phyloP scores from a whole-genome alignment of 1,139 yeast genomes.

The Insectozyma bohioensis region DNA sequence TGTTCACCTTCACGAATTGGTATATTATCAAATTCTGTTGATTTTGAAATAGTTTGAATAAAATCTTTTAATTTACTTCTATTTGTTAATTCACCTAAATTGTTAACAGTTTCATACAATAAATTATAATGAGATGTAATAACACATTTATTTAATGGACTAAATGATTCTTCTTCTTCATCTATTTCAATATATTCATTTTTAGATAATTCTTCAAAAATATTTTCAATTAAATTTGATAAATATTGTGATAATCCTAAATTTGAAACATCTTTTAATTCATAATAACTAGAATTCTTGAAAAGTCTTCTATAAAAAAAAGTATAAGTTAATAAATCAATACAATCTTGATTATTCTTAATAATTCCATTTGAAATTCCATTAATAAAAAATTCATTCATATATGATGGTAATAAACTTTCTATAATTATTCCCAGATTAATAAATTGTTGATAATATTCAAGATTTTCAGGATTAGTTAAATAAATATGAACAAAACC shows the following conservation, averaged over 20 bases:
- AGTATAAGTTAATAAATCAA: constrained; percentile 87
- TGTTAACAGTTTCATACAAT: constrained; percentile 64
- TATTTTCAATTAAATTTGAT: constrained; percentile 79
- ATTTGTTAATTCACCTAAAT: constrained; percentile 50
- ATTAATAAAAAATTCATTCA: constrained; percentile 67
- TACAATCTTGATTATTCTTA: constrained; percentile 74
- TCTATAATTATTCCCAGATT: constrained; percentile 81
- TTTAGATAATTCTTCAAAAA: constrained; percentile 62
- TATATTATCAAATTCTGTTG: constrained; percentile 66
- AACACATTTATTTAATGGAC: constrained; percentile 67
- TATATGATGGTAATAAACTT: constrained; percentile 57
- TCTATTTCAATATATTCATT: constrained; percentile 58
- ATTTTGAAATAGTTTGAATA: constrained; percentile 63
- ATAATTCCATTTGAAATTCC: constrained; percentile 73
- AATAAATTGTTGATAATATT: constrained; percentile 70
- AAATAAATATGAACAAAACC: constrained; percentile 57
- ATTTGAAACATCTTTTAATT: constrained; percentile 61
- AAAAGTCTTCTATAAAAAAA: constrained; percentile 79
- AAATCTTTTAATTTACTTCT: constrained; percentile 61
- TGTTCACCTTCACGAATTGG: constrained; percentile 66
- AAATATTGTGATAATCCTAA: constrained; percentile 75
- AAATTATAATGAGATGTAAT: constrained; percentile 74
- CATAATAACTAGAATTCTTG: constrained; percentile 87
- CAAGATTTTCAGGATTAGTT: constrained; percentile 55
- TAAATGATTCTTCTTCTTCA: constrained; percentile 43